These are phyloP conservation scores for Melastoma malabathricum DNA, from an alignment of 345 rosid species.

Conservation along the genomic window DNA sequence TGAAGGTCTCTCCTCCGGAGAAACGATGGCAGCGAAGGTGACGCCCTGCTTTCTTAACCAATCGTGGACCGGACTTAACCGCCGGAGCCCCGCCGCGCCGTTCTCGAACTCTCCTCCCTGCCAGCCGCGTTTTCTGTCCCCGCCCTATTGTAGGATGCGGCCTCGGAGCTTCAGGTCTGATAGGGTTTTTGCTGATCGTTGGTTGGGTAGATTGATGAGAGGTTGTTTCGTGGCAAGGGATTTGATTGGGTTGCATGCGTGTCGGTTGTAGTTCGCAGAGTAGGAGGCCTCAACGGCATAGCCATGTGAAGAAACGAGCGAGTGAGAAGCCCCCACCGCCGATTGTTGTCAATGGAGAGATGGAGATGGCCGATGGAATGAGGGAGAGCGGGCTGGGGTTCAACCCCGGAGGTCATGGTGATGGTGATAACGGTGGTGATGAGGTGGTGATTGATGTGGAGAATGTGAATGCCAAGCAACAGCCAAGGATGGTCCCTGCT, in stretches of 20 bases:
- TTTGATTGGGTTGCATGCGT: not conserved
- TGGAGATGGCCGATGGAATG: slow-evolving; percentile 21
- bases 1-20: not conserved
- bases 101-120: slow-evolving; percentile 29
- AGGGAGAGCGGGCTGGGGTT: slow-evolving; percentile 8
- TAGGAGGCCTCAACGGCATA: slow-evolving; percentile 23
- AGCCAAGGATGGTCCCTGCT: not conserved
- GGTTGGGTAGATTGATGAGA: not conserved
- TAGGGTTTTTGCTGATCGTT: no score
- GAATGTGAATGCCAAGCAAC: slow-evolving; percentile 4
- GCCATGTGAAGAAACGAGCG: slow-evolving; percentile 26
- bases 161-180: slow-evolving; percentile 43
- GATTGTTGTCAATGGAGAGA: slow-evolving; percentile 28
- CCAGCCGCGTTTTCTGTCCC: slow-evolving; percentile 25
- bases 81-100: slow-evolving; percentile 12
- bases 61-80: slow-evolving; percentile 21
- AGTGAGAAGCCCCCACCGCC: slow-evolving; percentile 8
- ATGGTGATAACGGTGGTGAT: slow-evolving; percentile 13
- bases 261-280: slow-evolving; percentile 20
- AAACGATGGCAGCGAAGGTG: slow-evolving; percentile 43
- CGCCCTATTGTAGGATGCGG: slow-evolving; percentile 58
- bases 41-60: slow-evolving; percentile 36
- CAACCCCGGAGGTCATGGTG: slow-evolving; percentile 17
- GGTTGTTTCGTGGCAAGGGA: not conserved
- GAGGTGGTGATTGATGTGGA: slow-evolving; percentile 14